Percentiles rank a stretch among this genome's conserved stretches.
Evolutionary conservation across 2,329 filamentous ascomycete genomes (phyloP).

Genomic region (Talaromyces sp.): DNA sequence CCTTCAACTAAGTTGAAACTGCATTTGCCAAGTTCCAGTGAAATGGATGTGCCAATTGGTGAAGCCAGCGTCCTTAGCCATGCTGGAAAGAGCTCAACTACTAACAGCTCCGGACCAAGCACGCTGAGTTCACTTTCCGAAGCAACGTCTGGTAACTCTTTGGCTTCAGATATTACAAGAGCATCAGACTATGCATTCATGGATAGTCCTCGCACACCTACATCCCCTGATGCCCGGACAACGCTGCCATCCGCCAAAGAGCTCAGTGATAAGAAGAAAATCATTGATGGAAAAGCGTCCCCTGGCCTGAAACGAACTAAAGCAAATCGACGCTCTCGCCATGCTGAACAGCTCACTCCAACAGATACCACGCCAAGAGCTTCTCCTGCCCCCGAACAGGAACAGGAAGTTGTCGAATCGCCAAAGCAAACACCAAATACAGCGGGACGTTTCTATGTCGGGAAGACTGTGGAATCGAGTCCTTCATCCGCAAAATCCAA

Average conservation of each 20-base stretch:
- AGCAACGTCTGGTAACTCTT: slow-evolving; percentile 29
- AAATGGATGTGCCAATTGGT: slow-evolving; percentile 61
- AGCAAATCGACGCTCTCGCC: slow-evolving; percentile 40
- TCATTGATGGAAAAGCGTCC: slow-evolving; percentile 31
- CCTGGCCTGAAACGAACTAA: slow-evolving; percentile 40
- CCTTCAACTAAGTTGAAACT: slow-evolving; percentile 34
- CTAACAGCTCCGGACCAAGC: slow-evolving; percentile 32
- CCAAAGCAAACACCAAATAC: slow-evolving; percentile 19
- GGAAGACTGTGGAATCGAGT: slow-evolving; percentile 3
- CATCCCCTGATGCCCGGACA: slow-evolving; percentile 24
- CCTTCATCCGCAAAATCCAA: slow-evolving; percentile 14
- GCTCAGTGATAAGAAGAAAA: slow-evolving; percentile 23
- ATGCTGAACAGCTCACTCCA: slow-evolving; percentile 33
- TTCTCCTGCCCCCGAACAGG: slow-evolving; percentile 24
- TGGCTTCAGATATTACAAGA: slow-evolving; percentile 31
- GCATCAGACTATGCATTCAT: slow-evolving; percentile 33
- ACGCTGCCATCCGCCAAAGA: slow-evolving; percentile 31
- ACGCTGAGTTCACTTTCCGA: slow-evolving; percentile 28
- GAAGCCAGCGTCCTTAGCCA: slow-evolving; percentile 51
- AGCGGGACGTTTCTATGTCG: slow-evolving; percentile 12
- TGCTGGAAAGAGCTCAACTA: slow-evolving; percentile 39
- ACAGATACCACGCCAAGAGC: slow-evolving; percentile 26
- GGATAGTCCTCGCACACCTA: slow-evolving; percentile 23
- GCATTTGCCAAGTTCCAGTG: slow-evolving; percentile 46
- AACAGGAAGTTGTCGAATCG: slow-evolving; percentile 21